Evolutionary conservation across 805 yeast genomes (phyloP).

Genomic region (Yueomyces sinensis): DNA sequence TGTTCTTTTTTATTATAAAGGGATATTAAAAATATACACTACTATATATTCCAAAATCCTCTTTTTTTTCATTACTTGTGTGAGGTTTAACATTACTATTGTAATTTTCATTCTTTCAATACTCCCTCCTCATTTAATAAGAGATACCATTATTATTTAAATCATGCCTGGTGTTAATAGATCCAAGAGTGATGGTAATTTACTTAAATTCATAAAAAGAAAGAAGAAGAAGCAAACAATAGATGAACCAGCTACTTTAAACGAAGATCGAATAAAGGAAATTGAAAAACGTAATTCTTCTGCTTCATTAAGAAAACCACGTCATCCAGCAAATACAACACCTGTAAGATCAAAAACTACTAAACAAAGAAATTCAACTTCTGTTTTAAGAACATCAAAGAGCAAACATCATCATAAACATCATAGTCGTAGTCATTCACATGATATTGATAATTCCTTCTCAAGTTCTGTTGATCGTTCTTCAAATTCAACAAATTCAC

Average conservation of each 20-base stretch:
- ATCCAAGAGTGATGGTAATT: not conserved
- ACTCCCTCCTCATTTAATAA: no score
- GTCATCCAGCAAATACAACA: constrained; percentile 7
- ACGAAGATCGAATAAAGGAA: not conserved
- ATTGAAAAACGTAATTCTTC: not conserved
- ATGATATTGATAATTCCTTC: not conserved
- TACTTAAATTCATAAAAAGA: not conserved
- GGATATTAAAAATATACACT: no score
- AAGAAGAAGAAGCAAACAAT: not conserved
- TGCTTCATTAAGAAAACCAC: not conserved
- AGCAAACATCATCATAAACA: not conserved
- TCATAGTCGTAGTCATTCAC: not conserved
- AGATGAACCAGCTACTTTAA: not conserved
- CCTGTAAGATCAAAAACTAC: constrained; percentile 11
- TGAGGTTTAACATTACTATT: no score
- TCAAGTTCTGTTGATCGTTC: not conserved
- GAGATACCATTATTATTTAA: no score
- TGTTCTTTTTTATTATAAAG: no score
- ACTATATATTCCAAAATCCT: no score
- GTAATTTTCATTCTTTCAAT: no score
- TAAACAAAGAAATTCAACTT: constrained; percentile 2
- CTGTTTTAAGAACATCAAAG: not conserved
- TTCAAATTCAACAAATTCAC: not conserved
- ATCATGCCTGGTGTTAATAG: no score
- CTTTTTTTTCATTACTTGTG: no score